Evolutionary conservation across 1,284 basidiomycete species (phyloP).

Genomic region (Malassezia obtusa): DNA sequence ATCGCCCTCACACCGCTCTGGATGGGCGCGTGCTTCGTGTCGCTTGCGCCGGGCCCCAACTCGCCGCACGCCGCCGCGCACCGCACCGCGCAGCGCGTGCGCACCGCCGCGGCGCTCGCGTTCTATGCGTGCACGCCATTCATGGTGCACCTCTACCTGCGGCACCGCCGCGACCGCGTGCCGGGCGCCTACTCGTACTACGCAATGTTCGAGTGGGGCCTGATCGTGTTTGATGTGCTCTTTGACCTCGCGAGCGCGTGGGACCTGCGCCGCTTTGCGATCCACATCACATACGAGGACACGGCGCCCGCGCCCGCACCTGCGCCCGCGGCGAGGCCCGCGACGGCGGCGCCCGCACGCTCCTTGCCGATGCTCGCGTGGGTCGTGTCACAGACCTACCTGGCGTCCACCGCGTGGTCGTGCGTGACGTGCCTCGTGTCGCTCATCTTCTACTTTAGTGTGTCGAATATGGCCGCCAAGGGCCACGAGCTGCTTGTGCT

Average conservation of each 20-base stretch:
- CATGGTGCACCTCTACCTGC: slow-evolving; percentile 39
- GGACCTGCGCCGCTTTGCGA: slow-evolving; percentile 31
- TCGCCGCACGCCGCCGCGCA: background rate
- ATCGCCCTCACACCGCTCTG: slow-evolving; percentile 53
- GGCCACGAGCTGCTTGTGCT: slow-evolving; percentile 38
- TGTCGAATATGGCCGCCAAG: slow-evolving; percentile 39
- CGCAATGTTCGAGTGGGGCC: slow-evolving; percentile 42
- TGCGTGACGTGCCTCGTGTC: slow-evolving; percentile 71
- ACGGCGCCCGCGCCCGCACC: background rate
- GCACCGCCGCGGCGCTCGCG: slow-evolving; percentile 22
- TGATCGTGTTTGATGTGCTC: slow-evolving; percentile 39
- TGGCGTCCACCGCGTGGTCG: slow-evolving; percentile 80
- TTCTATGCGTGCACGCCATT: slow-evolving; percentile 41
- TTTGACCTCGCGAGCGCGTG: slow-evolving; percentile 35
- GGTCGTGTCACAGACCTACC: slow-evolving; percentile 3
- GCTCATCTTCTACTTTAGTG: slow-evolving; percentile 41
- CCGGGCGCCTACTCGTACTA: slow-evolving; percentile 40
- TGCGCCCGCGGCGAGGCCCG: background rate
- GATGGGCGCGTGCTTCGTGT: slow-evolving; percentile 56
- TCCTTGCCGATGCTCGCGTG: background rate
- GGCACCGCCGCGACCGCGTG: slow-evolving; percentile 33
- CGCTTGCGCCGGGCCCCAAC: slow-evolving; percentile 21
- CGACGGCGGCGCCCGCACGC: too few relatives aligned
- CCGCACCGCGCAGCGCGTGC: slow-evolving; percentile 20
- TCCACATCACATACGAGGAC: slow-evolving; percentile 24